These are phyloP conservation scores for Scenedesmus sp. DNA, from an alignment of 163 green algal species.

Conservation along the genomic window DNA sequence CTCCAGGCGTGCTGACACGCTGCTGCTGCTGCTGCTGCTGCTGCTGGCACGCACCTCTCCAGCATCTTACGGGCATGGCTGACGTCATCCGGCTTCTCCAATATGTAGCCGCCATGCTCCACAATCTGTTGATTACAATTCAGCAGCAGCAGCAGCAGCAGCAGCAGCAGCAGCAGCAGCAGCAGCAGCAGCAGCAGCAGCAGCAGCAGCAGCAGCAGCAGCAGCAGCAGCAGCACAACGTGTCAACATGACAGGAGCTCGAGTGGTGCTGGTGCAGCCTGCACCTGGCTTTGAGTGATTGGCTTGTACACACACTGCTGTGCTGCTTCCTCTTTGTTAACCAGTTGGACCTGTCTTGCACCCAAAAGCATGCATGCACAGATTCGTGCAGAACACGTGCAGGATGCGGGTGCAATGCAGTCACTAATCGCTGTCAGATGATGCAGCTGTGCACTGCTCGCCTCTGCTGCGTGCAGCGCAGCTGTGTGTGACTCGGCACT, in stretches of 20 bases:
- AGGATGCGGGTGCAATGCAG: neutral
- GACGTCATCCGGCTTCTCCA: slow-evolving; percentile 89
- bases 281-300: no score
- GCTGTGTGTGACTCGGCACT: neutral
- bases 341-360: no score
- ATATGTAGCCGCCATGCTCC: slow-evolving; percentile 75
- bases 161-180: neutral
- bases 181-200: no score
- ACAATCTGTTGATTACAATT: slow-evolving; percentile 68
- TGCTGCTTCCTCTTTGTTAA: no score
- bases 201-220: no score
- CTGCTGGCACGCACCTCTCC: slow-evolving; percentile 52
- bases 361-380: no score
- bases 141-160: neutral
- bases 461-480: neutral
- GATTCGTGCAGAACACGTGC: no score
- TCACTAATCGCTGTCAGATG: neutral
- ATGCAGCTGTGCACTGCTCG: neutral
- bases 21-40: neutral
- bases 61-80: slow-evolving; percentile 81
- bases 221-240: no score
- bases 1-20: no score
- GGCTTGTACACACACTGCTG: no score
- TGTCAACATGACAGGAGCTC: no score
- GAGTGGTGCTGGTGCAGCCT: no score